phyloP scores from a whole-genome alignment of 2,329 filamentous ascomycete genomes.

The Moelleriella libera region DNA sequence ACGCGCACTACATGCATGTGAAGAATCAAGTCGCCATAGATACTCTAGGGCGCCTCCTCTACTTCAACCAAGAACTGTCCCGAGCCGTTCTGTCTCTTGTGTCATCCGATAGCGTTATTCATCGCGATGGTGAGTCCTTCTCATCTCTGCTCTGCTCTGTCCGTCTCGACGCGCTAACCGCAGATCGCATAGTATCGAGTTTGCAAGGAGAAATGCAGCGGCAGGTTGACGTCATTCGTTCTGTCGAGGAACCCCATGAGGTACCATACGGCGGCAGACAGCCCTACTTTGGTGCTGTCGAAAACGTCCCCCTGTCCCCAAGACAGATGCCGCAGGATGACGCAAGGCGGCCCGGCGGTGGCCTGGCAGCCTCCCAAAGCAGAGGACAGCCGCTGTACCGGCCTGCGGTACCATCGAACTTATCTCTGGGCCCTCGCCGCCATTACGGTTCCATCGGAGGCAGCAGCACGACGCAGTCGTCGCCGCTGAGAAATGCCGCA shows the following conservation, averaged over 20 bases:
- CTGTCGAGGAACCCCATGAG: slow-evolving; percentile 54
- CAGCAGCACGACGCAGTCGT: slow-evolving; percentile 52
- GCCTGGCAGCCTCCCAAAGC: slow-evolving; percentile 44
- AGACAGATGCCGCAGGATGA: slow-evolving; percentile 80
- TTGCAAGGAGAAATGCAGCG: slow-evolving; percentile 48
- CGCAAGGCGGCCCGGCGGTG: slow-evolving; percentile 52
- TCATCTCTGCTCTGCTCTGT: slow-evolving; percentile 6
- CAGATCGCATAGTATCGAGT: slow-evolving; percentile 28
- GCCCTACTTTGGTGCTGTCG: slow-evolving; percentile 51
- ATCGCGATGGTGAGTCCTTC: slow-evolving; percentile 61
- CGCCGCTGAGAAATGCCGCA: slow-evolving; percentile 55
- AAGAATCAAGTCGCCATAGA: slow-evolving; percentile 77
- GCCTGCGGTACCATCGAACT: slow-evolving; percentile 66
- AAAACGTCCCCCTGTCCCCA: slow-evolving; percentile 73
- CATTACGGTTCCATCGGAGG: slow-evolving; percentile 82
- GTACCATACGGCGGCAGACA: slow-evolving; percentile 51
- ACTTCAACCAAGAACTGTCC: slow-evolving; percentile 78
- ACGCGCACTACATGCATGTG: slow-evolving; percentile 60
- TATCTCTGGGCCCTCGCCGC: slow-evolving; percentile 61
- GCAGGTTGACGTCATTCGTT: slow-evolving; percentile 41
- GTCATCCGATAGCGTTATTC: slow-evolving; percentile 60
- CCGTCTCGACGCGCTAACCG: not conserved
- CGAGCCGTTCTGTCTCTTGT: slow-evolving; percentile 60
- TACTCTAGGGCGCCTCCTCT: slow-evolving; percentile 51
- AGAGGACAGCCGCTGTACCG: slow-evolving; percentile 55